Evolutionary conservation across 2,329 filamentous ascomycete species (phyloP).

Genomic region (Trichoderma sp.): DNA sequence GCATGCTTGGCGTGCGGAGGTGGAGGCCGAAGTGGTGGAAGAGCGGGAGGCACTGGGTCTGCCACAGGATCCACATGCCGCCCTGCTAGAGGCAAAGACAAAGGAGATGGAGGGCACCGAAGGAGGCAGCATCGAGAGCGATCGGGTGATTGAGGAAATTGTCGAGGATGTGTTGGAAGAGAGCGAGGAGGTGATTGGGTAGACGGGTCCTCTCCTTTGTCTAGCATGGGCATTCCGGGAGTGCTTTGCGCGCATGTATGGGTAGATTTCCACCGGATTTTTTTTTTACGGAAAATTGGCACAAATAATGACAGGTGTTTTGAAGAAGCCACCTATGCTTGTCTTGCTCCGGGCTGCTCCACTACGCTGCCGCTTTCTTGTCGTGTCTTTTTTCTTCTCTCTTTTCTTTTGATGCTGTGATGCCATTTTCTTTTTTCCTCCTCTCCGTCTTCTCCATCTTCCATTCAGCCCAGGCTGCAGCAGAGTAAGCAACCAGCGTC

Average conservation of each 20-base stretch:
- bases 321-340: background rate
- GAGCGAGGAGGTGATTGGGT: conserved; percentile 69
- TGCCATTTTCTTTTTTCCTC: background rate
- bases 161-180: conserved; percentile 81
- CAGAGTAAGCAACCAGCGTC: background rate
- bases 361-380: background rate
- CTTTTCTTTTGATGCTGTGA: background rate
- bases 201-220: conserved; percentile 27
- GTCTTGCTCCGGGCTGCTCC: background rate
- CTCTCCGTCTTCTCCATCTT: background rate
- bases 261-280: conserved; percentile 22
- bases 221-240: conserved; percentile 26
- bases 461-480: background rate
- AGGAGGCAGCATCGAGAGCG: conserved; percentile 58
- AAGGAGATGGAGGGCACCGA: conserved; percentile 43
- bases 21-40: conserved; percentile 68
- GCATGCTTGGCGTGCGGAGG: conserved; percentile 74
- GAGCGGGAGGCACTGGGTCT: conserved; percentile 68
- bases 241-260: conserved; percentile 17
- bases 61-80: conserved; percentile 61
- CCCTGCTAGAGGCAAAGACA: conserved; percentile 56
- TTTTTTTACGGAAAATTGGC: conserved; percentile 29
- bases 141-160: conserved; percentile 82
- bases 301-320: conserved; percentile 32
- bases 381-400: background rate